Base-by-base conservation (phyloP, 2,329 filamentous ascomycete genomes). In the Aspergillus luchuensis region DNA sequence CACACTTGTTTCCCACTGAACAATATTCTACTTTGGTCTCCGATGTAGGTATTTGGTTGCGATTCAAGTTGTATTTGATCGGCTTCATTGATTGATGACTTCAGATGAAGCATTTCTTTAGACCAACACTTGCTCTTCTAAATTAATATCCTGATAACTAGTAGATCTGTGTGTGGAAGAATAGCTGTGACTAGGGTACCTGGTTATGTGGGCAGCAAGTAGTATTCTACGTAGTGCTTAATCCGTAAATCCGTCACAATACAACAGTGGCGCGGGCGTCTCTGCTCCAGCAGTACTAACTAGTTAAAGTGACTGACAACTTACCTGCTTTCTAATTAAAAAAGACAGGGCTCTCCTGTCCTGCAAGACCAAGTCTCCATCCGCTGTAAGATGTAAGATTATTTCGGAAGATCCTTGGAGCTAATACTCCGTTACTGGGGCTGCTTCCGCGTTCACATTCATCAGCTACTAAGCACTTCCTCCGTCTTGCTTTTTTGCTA, bases 371-470 rank as follows among this genome's bases (percentile, higher is more conserved):
- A 45, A 45, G 41, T 23, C 21, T 11, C 41, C 41, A 45, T 45
- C 41, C 19, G 19, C 41, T 45, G 41, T 62, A 38, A 57, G 51
- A 58, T 58, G 54, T 60, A 49, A 58, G 25, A 47, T 61, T 59
- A 57, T 45, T 49, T 25, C 53, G 55, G 58, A 59, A 62, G 61
- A 66, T 67, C 64, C 63, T 60, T 71, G 62, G 69, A 58, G 30
- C 50, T 57, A 62, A 45, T 23, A 6, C 15, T 39, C 50, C 38
- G 23, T 13, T 17, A 66, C 63, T 69, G 68, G 69, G 63, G 68
- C 63, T 67, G 64, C 56, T 67, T 66, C 65, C 66, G 60, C 56
- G 57, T 64, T 61, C 51, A 55, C 57, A 23, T 55, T 13, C 38
- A 53, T 47, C 33, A 54, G 43, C n/a, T 55, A 17, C 13, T 28